phyloP scores from a whole-genome alignment of 495 filamentous ascomycete species.

The Talaromyces thailandensis region DNA sequence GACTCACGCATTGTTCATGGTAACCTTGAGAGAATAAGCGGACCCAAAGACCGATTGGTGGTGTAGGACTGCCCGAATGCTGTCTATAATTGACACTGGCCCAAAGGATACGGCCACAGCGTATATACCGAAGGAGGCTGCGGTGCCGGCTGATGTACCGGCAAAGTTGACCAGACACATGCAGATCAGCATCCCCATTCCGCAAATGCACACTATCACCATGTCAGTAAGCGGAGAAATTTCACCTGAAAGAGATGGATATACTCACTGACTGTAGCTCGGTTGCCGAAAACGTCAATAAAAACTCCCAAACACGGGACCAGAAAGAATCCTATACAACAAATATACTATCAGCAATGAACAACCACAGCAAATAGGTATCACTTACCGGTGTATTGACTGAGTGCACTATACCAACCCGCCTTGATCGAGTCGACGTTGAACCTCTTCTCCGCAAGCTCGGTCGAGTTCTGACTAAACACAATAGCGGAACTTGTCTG shows the following conservation, averaged over 20 bases:
- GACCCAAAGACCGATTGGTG: conserved; percentile 36
- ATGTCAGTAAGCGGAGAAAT: background rate
- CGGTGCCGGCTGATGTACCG: conserved; percentile 23
- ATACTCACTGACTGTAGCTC: conserved; percentile 30
- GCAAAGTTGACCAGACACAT: conserved; percentile 34
- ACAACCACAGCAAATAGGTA: background rate
- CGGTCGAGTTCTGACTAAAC: conserved; percentile 35
- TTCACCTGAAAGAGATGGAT: background rate
- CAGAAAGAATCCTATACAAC: conserved; percentile 26
- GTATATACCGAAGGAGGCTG: conserved; percentile 34
- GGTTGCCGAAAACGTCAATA: conserved; percentile 34
- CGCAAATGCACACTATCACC: conserved; percentile 24
- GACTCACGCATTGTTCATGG: conserved; percentile 37
- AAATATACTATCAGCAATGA: background rate
- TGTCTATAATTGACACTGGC: conserved; percentile 33
- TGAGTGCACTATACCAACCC: conserved; percentile 35
- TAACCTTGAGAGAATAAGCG: conserved; percentile 33
- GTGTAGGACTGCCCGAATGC: conserved; percentile 34
- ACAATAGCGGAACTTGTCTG: conserved; percentile 30
- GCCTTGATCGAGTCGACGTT: conserved; percentile 29
- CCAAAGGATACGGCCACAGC: conserved; percentile 31
- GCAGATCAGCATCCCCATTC: conserved; percentile 27
- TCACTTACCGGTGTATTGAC: conserved; percentile 30
- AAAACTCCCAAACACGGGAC: conserved; percentile 34
- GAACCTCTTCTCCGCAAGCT: conserved; percentile 34